These are phyloP conservation scores for Aegilops speltoides DNA, from an alignment of 176 grass and related monocot species.

Conservation along the genomic window DNA sequence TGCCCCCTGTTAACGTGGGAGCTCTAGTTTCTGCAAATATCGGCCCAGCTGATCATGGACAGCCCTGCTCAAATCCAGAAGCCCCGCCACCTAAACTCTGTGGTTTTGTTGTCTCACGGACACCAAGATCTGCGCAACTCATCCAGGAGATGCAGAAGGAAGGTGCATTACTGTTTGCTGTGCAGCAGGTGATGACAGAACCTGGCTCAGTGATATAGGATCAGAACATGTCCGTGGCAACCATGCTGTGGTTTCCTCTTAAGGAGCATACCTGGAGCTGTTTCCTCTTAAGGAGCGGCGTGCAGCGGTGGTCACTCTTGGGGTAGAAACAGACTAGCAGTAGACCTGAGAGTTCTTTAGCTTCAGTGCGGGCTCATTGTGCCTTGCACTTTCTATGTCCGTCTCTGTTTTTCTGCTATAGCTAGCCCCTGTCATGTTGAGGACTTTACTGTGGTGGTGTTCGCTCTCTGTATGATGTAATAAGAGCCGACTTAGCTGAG, in stretches of 20 bases:
- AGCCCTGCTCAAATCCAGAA: neutral
- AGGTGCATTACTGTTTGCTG: neutral
- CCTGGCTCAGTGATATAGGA: neutral
- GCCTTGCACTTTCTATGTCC: neutral
- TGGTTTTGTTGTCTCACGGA: neutral
- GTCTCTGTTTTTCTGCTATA: neutral
- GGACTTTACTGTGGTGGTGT: neutral
- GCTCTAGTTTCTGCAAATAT: neutral
- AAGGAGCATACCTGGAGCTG: neutral
- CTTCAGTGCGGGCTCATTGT: conserved; percentile 21
- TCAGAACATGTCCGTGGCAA: neutral
- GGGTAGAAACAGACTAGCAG: neutral
- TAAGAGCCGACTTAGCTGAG: too few relatives aligned
- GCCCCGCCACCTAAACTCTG: neutral
- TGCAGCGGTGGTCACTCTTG: neutral
- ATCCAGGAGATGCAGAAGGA: conserved; percentile 22
- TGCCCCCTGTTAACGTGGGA: neutral
- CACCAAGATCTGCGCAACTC: neutral
- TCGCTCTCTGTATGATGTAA: neutral
- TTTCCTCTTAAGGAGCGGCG: neutral
- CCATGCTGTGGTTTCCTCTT: neutral
- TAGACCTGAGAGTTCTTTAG: conserved; percentile 11
- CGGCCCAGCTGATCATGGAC: neutral
- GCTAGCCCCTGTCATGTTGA: neutral
- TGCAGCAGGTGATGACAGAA: neutral